These are phyloP conservation scores for Saccharomycopsis fodiens DNA, from an alignment of 805 yeast species.

Conservation along the genomic window DNA sequence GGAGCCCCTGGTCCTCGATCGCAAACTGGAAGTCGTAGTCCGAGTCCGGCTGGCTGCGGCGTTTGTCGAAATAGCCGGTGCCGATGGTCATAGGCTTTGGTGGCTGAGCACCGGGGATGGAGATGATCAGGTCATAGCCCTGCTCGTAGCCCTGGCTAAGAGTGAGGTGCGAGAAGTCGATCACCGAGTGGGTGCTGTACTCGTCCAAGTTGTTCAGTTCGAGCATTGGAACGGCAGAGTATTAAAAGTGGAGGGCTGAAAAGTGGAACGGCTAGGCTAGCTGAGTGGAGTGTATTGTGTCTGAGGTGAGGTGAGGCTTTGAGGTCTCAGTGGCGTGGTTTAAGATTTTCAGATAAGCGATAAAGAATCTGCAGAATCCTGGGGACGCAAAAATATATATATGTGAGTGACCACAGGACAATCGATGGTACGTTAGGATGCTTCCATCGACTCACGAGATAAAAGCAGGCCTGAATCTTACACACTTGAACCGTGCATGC, in stretches of 20 bases:
- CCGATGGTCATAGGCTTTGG: not conserved
- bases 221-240: slow-evolving; percentile 3
- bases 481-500: not conserved
- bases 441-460: not conserved
- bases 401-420: not conserved
- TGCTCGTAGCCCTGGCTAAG: not conserved
- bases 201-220: slow-evolving; percentile 10
- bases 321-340: too few species aligned
- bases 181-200: slow-evolving; percentile 6
- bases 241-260: not conserved
- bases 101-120: not conserved
- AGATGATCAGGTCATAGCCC: not conserved
- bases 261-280: too few species aligned
- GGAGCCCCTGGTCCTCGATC: not conserved
- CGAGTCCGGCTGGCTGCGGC: not conserved
- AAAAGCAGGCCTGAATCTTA: not conserved
- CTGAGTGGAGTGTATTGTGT: too few species aligned
- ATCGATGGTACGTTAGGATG: not conserved
- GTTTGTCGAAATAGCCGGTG: not conserved
- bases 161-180: slow-evolving; percentile 11
- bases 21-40: not conserved
- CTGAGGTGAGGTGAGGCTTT: too few species aligned
- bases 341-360: too few species aligned
- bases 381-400: not conserved
- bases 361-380: not conserved